Base-by-base conservation (phyloP, 192 early-diverging fungal species). In the Podila clonocystis region DNA sequence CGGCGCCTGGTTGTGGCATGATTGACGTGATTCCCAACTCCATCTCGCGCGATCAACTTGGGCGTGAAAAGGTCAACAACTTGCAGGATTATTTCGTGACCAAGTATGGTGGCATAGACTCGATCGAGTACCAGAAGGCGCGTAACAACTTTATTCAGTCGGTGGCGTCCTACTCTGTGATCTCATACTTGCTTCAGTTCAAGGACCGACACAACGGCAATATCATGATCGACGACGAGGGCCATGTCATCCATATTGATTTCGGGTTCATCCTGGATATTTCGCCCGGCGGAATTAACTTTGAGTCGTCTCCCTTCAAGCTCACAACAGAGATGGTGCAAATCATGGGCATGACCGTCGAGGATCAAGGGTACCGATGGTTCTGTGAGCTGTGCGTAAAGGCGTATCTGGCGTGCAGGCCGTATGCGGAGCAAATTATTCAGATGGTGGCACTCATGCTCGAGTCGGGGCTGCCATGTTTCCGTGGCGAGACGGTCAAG, bases 131-230 rank as follows among this genome's bases (percentile, higher is more conserved):
- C 80, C 94, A 96, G 70, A 93, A 90, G 50, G 75, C 75, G 4
- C 93, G 95, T 34, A 93, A 88, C 74, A 95, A 95, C 83, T 99
- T 99, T 89, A 93, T 99, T 34, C 94, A 96, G 73, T 95, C 93
- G 67, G 89, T 96, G 11, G 98, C 98, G 8, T 94, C 97, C 20
- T 99, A 99, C 83, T 97, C 96, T 30, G 87, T 99, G 26, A 90
- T 99, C 29, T 89, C 96, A 50, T 99, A 95, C 86, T 58, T 99
- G 67, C 87, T 99, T 30, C 97, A 99, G 74, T 95, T 99, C 85
- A 99, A 98, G 84, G 98, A 99, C 86, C 88, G 98, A 34, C 97
- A 99, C 82, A 99, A 99, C 82, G 97, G 97, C 62, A 99, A 99
- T 83, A 98, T 99, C 73, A 99, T 99, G 98, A 89, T 99, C 52